phyloP scores from a whole-genome alignment of 2,329 filamentous ascomycete genomes.

The Aspergillus fructus region DNA sequence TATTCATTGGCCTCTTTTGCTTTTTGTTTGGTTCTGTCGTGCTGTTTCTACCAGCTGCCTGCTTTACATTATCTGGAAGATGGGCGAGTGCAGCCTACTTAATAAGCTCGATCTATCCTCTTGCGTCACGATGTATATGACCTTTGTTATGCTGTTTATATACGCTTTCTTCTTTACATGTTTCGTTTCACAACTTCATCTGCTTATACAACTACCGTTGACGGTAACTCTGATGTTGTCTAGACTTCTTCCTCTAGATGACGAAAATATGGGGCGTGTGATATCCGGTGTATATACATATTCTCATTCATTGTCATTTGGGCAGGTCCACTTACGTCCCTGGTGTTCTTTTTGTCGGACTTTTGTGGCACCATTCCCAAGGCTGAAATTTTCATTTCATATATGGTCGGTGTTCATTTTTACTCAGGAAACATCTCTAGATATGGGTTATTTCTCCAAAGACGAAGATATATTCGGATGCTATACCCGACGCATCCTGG shows the following conservation, averaged over 20 bases:
- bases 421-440: no score
- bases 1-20: neutral
- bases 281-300: neutral
- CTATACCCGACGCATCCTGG: no score
- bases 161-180: neutral
- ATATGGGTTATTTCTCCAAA: no score
- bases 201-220: neutral
- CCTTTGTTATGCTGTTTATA: conserved; percentile 1
- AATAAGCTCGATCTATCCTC: neutral
- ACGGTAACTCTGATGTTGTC: neutral
- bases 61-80: neutral
- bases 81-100: neutral
- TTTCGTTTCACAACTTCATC: neutral
- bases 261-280: neutral
- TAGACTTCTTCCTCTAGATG: neutral
- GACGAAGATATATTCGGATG: no score
- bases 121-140: conserved; percentile 18
- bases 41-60: neutral
- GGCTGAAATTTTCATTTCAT: no score
- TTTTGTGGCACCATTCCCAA: no score
- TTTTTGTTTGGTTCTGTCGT: neutral
- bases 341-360: no score
- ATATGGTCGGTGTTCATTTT: no score
- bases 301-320: neutral
- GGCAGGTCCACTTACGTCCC: neutral